Evolutionary conservation across 371 early-diverging fungal species (phyloP).

Genomic region (Phascolomyces articulosus): DNA sequence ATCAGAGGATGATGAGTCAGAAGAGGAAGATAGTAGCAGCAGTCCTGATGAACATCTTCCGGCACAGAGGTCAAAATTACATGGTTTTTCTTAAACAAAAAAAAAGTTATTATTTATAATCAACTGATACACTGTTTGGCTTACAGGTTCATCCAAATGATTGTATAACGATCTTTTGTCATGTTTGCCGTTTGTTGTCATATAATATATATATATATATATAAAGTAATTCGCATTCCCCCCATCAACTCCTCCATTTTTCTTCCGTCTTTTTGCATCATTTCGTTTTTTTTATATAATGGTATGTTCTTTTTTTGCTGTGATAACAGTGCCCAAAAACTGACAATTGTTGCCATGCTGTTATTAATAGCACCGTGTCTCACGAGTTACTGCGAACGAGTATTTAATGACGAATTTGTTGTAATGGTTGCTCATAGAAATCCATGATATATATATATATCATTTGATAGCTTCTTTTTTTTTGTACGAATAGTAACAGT

Average conservation of each 20-base stretch:
- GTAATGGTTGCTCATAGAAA: too few relatives aligned
- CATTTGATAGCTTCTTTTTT: too few relatives aligned
- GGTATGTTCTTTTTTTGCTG: background rate
- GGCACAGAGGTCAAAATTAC: slow-evolving; percentile 2
- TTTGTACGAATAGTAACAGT: too few relatives aligned
- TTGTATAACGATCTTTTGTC: background rate
- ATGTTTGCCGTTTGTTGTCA: background rate
- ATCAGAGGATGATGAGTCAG: slow-evolving; percentile 9
- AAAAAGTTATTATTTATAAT: background rate
- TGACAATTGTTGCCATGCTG: background rate
- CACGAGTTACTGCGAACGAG: background rate
- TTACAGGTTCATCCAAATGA: background rate
- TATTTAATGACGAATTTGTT: too few relatives aligned
- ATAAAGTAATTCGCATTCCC: too few relatives aligned
- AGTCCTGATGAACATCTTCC: background rate
- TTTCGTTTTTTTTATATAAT: too few relatives aligned
- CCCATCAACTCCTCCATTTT: too few relatives aligned
- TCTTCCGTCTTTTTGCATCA: too few relatives aligned
- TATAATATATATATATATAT: background rate
- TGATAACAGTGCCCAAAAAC: background rate
- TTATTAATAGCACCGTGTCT: background rate
- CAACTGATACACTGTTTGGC: background rate
- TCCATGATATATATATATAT: too few relatives aligned
- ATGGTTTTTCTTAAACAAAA: background rate
- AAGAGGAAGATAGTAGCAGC: slow-evolving; percentile 8